phyloP scores from a whole-genome alignment of 805 yeast species.

The Komagataella ulmi region DNA sequence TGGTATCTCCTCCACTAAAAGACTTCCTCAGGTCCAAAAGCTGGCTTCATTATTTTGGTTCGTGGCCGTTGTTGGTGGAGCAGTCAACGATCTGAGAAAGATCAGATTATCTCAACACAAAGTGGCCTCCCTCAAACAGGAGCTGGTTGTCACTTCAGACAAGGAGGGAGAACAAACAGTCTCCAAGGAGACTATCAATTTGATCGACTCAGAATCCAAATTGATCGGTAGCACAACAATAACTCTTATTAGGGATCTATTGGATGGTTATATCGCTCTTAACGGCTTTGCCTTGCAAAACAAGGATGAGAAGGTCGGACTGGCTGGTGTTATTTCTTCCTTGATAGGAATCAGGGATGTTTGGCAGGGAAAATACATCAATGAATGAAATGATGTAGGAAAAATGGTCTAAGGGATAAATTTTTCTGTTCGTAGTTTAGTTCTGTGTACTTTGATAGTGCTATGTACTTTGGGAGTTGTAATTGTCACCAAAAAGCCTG shows the following conservation, averaged over 20 bases:
- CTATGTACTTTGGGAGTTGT: not conserved
- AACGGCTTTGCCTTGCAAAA: constrained; percentile 49
- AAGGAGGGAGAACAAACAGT: constrained; percentile 21
- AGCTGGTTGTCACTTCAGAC: constrained; percentile 16
- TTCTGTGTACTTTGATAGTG: not conserved
- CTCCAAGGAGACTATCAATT: constrained; percentile 15
- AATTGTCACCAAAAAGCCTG: constrained; percentile 6
- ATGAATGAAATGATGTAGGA: constrained; percentile 4
- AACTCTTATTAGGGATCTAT: constrained; percentile 62
- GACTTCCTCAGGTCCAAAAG: constrained; percentile 33
- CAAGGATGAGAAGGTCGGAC: constrained; percentile 71
- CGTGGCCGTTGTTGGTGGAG: constrained; percentile 49
- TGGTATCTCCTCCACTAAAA: constrained; percentile 32
- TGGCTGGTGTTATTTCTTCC: constrained; percentile 78
- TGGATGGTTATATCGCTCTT: constrained; percentile 66
- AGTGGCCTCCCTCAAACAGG: not conserved
- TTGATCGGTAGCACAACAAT: constrained; percentile 29
- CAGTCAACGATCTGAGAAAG: constrained; percentile 45
- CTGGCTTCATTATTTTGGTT: constrained; percentile 70
- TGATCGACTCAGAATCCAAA: constrained; percentile 19
- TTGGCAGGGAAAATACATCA: constrained; percentile 34
- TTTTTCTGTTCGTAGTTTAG: not conserved
- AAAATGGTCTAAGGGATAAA: not conserved
- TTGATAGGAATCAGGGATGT: constrained; percentile 61
- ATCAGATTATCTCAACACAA: constrained; percentile 26